Evolutionary conservation across 768 basidiomycete genomes (phyloP).

Genomic region (Kwoniella europaea): DNA sequence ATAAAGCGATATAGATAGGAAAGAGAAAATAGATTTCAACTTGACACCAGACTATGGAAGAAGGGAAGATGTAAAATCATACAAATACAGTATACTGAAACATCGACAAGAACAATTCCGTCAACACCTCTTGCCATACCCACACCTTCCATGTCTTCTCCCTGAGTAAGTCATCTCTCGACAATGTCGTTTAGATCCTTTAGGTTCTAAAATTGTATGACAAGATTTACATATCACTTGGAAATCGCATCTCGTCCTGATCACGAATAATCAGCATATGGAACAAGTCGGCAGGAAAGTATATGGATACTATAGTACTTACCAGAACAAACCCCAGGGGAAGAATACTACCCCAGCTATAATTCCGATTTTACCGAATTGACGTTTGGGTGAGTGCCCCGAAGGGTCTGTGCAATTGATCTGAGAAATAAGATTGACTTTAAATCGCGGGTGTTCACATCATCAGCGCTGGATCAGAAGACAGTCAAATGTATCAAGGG

Average conservation of each 20-base stretch:
- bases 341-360: conserved; percentile 36
- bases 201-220: not conserved
- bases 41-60: too few relatives aligned
- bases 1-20: too few relatives aligned
- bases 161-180: not conserved
- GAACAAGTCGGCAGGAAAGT: too few relatives aligned
- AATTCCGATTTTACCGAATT: conserved; percentile 29
- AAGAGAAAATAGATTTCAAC: too few relatives aligned
- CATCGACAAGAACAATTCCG: not conserved
- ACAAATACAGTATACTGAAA: not conserved
- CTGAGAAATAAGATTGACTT: too few relatives aligned
- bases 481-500: too few relatives aligned
- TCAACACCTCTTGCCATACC: not conserved
- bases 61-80: too few relatives aligned
- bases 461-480: too few relatives aligned
- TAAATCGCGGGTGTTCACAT: too few relatives aligned
- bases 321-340: conserved; percentile 41
- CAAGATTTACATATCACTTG: conserved; percentile 23
- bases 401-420: not conserved
- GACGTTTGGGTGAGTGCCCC: conserved; percentile 20
- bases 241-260: conserved; percentile 32
- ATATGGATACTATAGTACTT: too few relatives aligned
- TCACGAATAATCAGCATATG: not conserved
- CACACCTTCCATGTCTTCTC: not conserved
- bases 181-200: conserved; percentile 2